Evolutionary conservation across 805 yeast genomes (phyloP).

Genomic region (Lachancea mirantina): DNA sequence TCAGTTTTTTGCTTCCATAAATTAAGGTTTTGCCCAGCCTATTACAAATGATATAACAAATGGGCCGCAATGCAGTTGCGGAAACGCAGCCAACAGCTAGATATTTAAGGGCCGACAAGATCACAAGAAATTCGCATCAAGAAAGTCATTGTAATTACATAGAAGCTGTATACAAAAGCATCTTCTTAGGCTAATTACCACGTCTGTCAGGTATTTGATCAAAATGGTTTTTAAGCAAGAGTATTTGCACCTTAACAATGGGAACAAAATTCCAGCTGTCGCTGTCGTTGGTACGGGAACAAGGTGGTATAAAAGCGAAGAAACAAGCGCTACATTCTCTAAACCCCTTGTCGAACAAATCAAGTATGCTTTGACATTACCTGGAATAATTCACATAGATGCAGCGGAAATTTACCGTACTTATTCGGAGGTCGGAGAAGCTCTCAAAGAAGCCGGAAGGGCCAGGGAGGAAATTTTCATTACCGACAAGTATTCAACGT

Average conservation of each 20-base stretch:
- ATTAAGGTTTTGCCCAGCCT: too few relatives aligned
- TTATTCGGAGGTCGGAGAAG: slow-evolving; percentile 58
- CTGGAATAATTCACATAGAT: slow-evolving; percentile 62
- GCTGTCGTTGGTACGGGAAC: slow-evolving; percentile 57
- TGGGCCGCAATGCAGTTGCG: too few relatives aligned
- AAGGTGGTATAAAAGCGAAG: slow-evolving; percentile 40
- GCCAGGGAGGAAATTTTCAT: slow-evolving; percentile 59
- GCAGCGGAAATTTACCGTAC: slow-evolving; percentile 65
- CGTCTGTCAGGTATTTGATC: too few relatives aligned
- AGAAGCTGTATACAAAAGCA: too few relatives aligned
- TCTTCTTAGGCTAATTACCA: too few relatives aligned
- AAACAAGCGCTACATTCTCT: slow-evolving; percentile 23
- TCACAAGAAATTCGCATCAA: too few relatives aligned
- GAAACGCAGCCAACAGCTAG: too few relatives aligned
- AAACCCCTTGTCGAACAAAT: slow-evolving; percentile 30
- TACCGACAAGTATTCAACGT: slow-evolving; percentile 71
- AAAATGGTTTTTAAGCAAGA: slow-evolving; percentile 21
- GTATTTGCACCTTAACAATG: slow-evolving; percentile 30
- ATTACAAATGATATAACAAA: too few relatives aligned
- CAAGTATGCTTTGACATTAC: slow-evolving; percentile 29
- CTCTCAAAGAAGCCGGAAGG: slow-evolving; percentile 49
- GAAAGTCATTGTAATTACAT: too few relatives aligned
- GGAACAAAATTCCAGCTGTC: slow-evolving; percentile 38
- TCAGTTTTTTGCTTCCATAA: too few relatives aligned
- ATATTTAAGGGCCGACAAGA: too few relatives aligned